Evolutionary conservation across 2,329 filamentous ascomycete genomes (phyloP), one percentile per base, ranked within the genome.

Genomic region (Colletotrichum sp.): DNA sequence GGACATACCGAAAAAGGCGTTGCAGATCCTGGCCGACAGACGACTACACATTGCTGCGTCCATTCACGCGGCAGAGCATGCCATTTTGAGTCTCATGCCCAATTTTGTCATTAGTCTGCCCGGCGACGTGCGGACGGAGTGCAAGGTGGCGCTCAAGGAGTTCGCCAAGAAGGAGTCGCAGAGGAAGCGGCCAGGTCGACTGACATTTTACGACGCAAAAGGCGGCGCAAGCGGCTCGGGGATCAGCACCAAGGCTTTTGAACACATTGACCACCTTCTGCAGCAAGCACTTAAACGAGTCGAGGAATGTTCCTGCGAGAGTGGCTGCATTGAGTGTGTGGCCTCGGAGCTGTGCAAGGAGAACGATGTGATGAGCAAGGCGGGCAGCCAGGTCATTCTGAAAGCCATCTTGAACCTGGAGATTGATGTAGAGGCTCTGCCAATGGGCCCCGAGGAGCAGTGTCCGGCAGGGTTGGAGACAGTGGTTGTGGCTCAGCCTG

Each of bases 181-280:
- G 33, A 90, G 96, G 34, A 98, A 98, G 84, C 89, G 97, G 6
- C 97, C 96, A 0, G 97, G 95, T 0, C 87, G 97, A 1, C 84
- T 99, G 62, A 98, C 95, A 0, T 98, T 99, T 79, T 99, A 98
- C 83, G 97, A 98, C 81, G 93, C 95, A 4, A 98, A 98, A 83
- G 97, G 97, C 9, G 96, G 96, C 0, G 89, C 93, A 0, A 90
- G 91, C 57, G 96, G 96, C 0, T 93, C 91, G 0, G 97, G 97
- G 0, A 97, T 98, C 77, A 95, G 93, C 75, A 94, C 93, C 51
- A 98, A 98, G 81, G 96, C 95, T 0, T 98, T 98, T 79, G 96
- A 98, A 79, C 97, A 98, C 79, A 88, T 98, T 24, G 95, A 98
- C 79, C 82, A 93, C 38, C 85, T 98, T 38, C 88, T 98, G 2